Base-by-base conservation (phyloP, 2,329 filamentous ascomycete genomes). In the Tolypocladium paradoxum region DNA sequence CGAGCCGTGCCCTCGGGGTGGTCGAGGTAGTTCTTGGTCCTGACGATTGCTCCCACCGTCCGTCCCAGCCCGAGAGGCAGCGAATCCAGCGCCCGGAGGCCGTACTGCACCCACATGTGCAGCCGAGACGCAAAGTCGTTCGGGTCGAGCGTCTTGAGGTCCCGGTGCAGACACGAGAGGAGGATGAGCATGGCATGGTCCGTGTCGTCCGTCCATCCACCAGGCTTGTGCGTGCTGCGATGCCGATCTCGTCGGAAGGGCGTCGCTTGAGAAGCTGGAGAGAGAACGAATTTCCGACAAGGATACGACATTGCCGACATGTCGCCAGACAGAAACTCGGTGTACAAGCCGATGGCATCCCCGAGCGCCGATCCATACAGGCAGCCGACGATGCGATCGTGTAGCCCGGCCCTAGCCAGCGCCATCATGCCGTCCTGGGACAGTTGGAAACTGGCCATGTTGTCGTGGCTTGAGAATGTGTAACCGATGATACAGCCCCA, bases 181-280 rank as follows among this genome's bases (percentile, higher is more conserved):
- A 79, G 59, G 52, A 74, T 72, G 1, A 79, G 62, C 22, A 78
- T 65, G 3, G 76, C 72, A 61, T 80, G 76, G 56, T 79, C 77
- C 0, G 77, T 80, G 60, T 80, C 77, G 55, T 81, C 76, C 0
- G 76, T 81, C 76, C 76, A 79, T 40, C 73, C 70, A 27, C 71
- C 69, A 0, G 66, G 59, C 3, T 62, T 59, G 36, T 74, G 71
- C 31, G 71, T 70, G 50, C 68, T 66, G 49, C 75, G 67, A 57
- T 78, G 76, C 6, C 62, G 58, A 57, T 78, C 76, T n/a, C 66
- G 62, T 20, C 69, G 64, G 55, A 72, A 71, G 0, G 70, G 67
- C 1, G 75, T 77, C 0, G 67, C 65, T 9, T 64, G 53, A 2
- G 67, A 66, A 5, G 50, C 24, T 3, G 68, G 68, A 2, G 61